Conservation (phyloP, 176 grass and related monocot species). For the Echinochloa phyllopogon region DNA sequence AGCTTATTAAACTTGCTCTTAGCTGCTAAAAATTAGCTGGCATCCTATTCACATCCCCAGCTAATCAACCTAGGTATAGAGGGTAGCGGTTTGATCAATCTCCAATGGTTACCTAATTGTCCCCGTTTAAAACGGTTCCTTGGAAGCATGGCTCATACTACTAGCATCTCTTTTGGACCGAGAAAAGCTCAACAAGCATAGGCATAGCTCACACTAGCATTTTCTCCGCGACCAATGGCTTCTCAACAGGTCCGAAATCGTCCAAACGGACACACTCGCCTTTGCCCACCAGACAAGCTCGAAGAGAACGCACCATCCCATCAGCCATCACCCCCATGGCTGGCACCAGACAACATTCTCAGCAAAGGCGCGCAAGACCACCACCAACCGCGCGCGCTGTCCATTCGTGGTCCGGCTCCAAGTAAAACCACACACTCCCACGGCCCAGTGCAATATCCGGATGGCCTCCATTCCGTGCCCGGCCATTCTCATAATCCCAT, state of each 20-base stretch:
- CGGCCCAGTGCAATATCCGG: not conserved
- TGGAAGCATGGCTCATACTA: not conserved
- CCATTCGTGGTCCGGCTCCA: not conserved
- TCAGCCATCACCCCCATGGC: no score
- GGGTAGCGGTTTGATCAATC: no score
- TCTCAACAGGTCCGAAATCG: not conserved
- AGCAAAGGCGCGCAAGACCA: not conserved
- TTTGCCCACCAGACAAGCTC: slow-evolving; percentile 6
- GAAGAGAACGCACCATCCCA: slow-evolving; percentile 29
- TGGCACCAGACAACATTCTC: slow-evolving; percentile 22
- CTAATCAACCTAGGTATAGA: no score
- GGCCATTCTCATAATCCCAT: not conserved
- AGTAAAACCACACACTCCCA: not conserved
- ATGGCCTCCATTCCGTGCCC: slow-evolving; percentile 7
- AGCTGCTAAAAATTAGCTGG: no score
- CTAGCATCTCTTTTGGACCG: not conserved
- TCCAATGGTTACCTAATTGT: no score
- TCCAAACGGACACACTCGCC: not conserved
- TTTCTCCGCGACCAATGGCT: slow-evolving; percentile 2
- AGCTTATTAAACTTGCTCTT: no score
- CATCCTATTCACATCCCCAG: no score
- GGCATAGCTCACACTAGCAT: not conserved
- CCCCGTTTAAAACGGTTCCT: no score
- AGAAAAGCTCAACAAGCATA: not conserved
- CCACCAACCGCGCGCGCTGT: not conserved